Base-by-base conservation (phyloP, 2,329 filamentous ascomycete genomes). In the Alternaria consortialis region DNA sequence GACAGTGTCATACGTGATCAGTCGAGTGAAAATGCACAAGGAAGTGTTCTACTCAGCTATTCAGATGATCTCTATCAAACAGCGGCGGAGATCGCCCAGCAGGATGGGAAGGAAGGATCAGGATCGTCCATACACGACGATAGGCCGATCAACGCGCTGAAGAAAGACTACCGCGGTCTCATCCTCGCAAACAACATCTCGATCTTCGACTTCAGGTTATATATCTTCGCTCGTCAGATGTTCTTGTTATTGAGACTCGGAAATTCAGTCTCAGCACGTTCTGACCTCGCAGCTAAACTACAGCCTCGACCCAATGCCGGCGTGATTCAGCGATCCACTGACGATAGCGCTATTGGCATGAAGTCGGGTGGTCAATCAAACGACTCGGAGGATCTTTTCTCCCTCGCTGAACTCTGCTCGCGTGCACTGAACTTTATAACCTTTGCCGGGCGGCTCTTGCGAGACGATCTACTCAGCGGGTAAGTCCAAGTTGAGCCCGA, bases 121-220 rank as follows among this genome's bases (percentile, higher is more conserved):
- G 58, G 61, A 32, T 42, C 68, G 11, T 66, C 64, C 7, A 65
- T 77, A 13, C 72, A 75, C 37, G 72, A 77, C 29, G 72, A 74
- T 12, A 74, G 71, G 39, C 79, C 79, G 1, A 75, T 82, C 20
- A 76, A 77, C 57, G 72, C 77, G 5, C 68, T 66, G 64, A 84
- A 82, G 69, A 97, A 97, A 77, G 86, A 91, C 1, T 99, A 98
- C 75, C 88, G 94, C 53, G 93, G 96, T 58, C 88, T 97, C 71
- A 99, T 99, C 50, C 83, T 99, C 39, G 90, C 92, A 13, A 99
- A 96, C 80, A 92, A 97, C 67, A 96, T 99, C 36, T 99, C 95
- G 0, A 85, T 97, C 3, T 97, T 98, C 74, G 95, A 99, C 77
- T 98, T 99, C 76, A 86, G 92, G 51, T 92, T 91, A 69, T 99